These are phyloP conservation scores for Ustilago loliicola DNA, from an alignment of 1,284 basidiomycete species.

Conservation along the genomic window DNA sequence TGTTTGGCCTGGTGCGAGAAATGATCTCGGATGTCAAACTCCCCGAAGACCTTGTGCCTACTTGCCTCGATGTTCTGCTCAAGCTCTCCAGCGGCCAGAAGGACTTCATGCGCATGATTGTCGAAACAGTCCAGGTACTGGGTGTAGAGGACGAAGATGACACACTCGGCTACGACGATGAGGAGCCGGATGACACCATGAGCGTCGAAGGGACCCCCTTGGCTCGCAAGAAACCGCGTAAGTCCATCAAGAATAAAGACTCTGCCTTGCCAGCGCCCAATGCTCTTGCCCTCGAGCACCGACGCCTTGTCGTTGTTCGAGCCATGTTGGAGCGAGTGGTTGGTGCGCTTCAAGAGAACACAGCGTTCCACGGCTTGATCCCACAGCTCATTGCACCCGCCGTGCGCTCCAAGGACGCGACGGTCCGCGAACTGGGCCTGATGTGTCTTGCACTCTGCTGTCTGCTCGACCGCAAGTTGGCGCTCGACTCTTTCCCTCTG, in stretches of 20 bases:
- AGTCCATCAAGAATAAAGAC: conserved; percentile 41
- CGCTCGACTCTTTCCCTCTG: conserved; percentile 88
- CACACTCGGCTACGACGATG: conserved; percentile 56
- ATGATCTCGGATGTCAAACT: conserved; percentile 81
- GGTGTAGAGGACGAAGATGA: conserved; percentile 71
- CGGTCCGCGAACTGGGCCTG: conserved; percentile 87
- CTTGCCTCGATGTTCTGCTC: conserved; percentile 87
- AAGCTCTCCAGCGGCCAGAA: conserved; percentile 86
- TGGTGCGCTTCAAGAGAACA: conserved; percentile 87
- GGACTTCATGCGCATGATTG: conserved; percentile 92
- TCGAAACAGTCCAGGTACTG: conserved; percentile 84
- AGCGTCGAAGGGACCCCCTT: conserved; percentile 41
- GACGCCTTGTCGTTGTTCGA: conserved; percentile 78
- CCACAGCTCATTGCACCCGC: conserved; percentile 91
- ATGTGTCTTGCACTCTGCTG: conserved; percentile 89
- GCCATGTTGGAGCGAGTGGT: conserved; percentile 85
- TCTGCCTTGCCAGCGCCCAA: conserved; percentile 27
- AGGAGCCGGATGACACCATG: conserved; percentile 51
- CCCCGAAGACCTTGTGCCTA: conserved; percentile 82
- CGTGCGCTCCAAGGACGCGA: conserved; percentile 86
- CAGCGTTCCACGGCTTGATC: conserved; percentile 89
- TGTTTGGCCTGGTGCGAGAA: conserved; percentile 75
- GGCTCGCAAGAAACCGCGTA: conserved; percentile 47
- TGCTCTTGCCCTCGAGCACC: conserved; percentile 56
- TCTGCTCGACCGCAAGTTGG: conserved; percentile 90